Base-by-base conservation (phyloP, 2,329 filamentous ascomycete genomes). In the Calonectria montana region DNA sequence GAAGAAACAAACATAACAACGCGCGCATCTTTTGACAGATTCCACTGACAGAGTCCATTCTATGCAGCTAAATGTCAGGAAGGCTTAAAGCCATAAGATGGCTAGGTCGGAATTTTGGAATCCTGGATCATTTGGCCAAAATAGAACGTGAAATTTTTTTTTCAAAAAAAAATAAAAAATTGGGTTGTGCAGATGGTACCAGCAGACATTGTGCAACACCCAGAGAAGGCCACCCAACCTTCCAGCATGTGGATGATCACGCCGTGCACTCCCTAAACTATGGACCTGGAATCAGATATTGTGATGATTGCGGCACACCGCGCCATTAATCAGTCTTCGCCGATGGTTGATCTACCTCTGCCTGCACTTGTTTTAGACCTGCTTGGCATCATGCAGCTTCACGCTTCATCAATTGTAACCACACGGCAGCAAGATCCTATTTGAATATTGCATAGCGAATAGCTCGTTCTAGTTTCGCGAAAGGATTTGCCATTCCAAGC, bases 311-410 rank as follows among this genome's bases (percentile, higher is more conserved):
- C 39, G 27, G 18, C 68, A 70, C 59, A 64, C 53, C 63, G 64
- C 53, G 55, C 45, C 68, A 70, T 57, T 37, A 67, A 21, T 71
- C 69, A 65, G 69, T 55, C 59, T 65, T 71, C 65, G 65, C 69
- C 69, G 69, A 68, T 41, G 35, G 69, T 59, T 53, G 59, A 41
- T 50, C 31, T 59, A 8, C 29, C 47, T 63, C 35, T 57, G 29
- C 23, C 21, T 35, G 31, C 41, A 43, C 41, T 43, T n/a, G 31
- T 18, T 15, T 57, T 35, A 25, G 18, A 43, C 41, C 21, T n/a
- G 31, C 15, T 15, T 57, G 50, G 39, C 15, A 63, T 16, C 37
- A 21, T 27, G 12, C 53, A 63, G 16, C 18, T 47, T 48, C 37
- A 67, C 35, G 55, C 21, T 55, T 41, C 37, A 64, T 59, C 55